Conservation (phyloP, 2,329 filamentous ascomycete genomes). For the Nannizziopsis arthrosporioides region DNA sequence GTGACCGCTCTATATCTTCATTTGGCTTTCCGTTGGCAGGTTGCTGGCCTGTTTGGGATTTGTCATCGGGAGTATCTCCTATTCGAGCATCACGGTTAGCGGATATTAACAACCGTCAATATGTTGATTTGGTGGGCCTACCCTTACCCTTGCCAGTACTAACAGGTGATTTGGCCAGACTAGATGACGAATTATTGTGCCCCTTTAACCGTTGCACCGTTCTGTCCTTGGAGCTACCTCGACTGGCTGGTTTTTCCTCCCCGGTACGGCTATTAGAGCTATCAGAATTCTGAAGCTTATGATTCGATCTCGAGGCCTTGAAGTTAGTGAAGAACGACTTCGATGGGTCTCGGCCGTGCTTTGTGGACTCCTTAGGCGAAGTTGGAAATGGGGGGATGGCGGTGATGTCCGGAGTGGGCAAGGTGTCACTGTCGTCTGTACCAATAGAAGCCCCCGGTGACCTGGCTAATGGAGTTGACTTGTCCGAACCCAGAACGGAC, state of each 20-base stretch:
- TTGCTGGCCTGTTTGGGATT: conserved; percentile 8
- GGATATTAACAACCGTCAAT: background rate
- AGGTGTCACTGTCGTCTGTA: conserved; percentile 15
- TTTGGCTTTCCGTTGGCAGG: conserved; percentile 5
- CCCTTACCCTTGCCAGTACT: conserved; percentile 18
- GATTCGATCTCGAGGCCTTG: conserved; percentile 37
- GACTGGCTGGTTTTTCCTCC: conserved; percentile 31
- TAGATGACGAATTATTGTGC: conserved; percentile 32
- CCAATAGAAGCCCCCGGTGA: conserved; percentile 22
- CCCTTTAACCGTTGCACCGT: conserved; percentile 23
- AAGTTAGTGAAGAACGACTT: conserved; percentile 38
- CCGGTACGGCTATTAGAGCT: conserved; percentile 24
- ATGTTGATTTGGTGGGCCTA: background rate
- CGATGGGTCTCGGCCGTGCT: conserved; percentile 35
- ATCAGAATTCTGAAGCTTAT: conserved; percentile 33
- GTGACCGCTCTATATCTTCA: conserved; percentile 21
- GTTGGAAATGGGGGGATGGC: conserved; percentile 37
- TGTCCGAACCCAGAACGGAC: conserved; percentile 16
- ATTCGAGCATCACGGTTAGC: background rate
- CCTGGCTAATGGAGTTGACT: conserved; percentile 21
- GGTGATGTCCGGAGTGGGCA: conserved; percentile 34
- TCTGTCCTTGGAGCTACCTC: conserved; percentile 36
- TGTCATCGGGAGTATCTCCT: conserved; percentile 14
- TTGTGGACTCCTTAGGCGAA: conserved; percentile 30
- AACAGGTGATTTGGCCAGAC: conserved; percentile 25